Evolutionary conservation across 148 eudicot species (phyloP).

Genomic region (Rhododendron williamsianum): DNA sequence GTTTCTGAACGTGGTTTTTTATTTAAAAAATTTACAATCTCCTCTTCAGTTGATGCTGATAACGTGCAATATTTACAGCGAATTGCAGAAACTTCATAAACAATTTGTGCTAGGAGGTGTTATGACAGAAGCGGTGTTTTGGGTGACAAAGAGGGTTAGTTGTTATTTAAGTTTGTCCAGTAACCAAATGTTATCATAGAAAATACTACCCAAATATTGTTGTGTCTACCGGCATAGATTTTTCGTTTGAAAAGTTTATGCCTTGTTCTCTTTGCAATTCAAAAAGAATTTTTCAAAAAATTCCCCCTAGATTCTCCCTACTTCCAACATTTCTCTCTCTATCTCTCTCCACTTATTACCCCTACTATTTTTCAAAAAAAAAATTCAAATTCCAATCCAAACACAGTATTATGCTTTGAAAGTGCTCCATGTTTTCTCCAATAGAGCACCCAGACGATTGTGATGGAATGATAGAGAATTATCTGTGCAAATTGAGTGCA

Average conservation of each 20-base stretch:
- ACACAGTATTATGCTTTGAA: background rate
- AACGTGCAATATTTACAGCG: constrained; percentile 42
- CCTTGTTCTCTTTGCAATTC: background rate
- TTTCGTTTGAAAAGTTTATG: background rate
- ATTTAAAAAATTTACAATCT: background rate
- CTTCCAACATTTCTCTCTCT: no score
- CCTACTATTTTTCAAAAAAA: no score
- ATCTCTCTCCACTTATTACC: no score
- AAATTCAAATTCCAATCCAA: no score
- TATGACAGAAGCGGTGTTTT: constrained; percentile 86
- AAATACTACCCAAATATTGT: background rate
- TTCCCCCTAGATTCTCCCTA: no score
- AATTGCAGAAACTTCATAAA: constrained; percentile 80
- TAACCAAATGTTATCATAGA: background rate
- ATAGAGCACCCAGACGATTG: background rate
- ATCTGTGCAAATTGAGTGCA: constrained; percentile 30
- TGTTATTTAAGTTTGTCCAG: background rate
- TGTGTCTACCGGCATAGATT: background rate
- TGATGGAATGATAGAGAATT: constrained; percentile 1
- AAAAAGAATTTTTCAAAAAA: no score
- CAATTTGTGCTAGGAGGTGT: constrained; percentile 68
- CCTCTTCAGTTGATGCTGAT: constrained; percentile 12
- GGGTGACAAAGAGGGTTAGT: constrained; percentile 95
- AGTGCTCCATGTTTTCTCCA: background rate
- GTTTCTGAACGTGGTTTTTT: background rate